Base-by-base conservation (phyloP, 1,139 yeast genomes). In the Suhomyces bolitotheri region DNA sequence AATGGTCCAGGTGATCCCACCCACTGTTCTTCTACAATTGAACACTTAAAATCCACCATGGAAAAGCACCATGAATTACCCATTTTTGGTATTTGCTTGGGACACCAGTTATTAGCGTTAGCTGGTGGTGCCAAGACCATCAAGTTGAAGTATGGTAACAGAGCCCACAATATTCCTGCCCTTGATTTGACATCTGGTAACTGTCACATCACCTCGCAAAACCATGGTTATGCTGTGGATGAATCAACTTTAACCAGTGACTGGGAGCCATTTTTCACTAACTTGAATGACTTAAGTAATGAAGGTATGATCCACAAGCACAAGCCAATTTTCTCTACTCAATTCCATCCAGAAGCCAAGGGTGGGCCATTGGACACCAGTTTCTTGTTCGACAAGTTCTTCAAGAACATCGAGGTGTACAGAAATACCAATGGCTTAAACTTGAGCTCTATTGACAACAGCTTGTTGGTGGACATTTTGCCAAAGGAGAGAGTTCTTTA, bases 1-100 rank as follows among this genome's bases (percentile, higher is more conserved):
- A 92, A 92, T 60, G 98, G 98, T 34, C 98, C 98, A 31, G 98
- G 98, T 55, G 97, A 92, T 66, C 98, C 98, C 58, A 86, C 95
- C 36, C 95, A 87, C 65, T 90, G 97, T 70, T 63, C 84, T 27
- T 59, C 78, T 29, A 92, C 98, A 11, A 88, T 87, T 31, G 76
- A 75, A 50, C 80, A 82, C 64, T 75, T 92, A 62, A 78, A 74
- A 56, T 71, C 78, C 56, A 78, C 94, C 40, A 82, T 92, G 82
- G 75, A 76, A 28, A 45, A 53, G 25, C 58, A 75, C 40, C 74
- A 70, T 44, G 76, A 85, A 26, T 78, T 94, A 44, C 98, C 98
- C 39, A 86, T 92, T 47, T 90, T 92, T 58, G 98, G 98, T 47
- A 92, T 92, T 57, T 92, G 98, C 65, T 73, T 92, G 52, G 98